A percentile compares a stretch with the other conserved stretches of the same genome.
Evolutionary conservation across 2,329 filamentous ascomycete genomes (phyloP).

Genomic region (Fusarium haematococcum): DNA sequence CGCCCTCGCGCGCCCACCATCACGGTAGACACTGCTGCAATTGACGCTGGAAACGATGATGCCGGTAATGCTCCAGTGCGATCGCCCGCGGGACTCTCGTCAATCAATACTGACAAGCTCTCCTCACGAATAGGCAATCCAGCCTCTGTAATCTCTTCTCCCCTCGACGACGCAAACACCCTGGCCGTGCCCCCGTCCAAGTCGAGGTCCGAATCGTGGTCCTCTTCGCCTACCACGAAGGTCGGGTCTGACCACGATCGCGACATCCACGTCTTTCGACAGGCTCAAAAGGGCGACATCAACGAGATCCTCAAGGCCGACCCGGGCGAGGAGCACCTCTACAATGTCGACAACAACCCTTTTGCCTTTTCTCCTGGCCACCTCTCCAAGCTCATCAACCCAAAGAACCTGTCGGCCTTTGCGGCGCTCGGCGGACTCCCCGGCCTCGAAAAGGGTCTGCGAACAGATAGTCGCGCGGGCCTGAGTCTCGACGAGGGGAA

Average conservation of each 20-base stretch:
- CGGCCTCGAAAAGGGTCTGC: slow-evolving; percentile 80
- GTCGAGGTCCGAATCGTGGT: slow-evolving; percentile 34
- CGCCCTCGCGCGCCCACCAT: slow-evolving; percentile 36
- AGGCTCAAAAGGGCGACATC: slow-evolving; percentile 27
- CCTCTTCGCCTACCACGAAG: slow-evolving; percentile 30
- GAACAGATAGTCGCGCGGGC: slow-evolving; percentile 76
- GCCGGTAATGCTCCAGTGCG: slow-evolving; percentile 39
- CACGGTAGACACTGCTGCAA: slow-evolving; percentile 36
- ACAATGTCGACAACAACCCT: slow-evolving; percentile 77
- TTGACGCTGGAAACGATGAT: slow-evolving; percentile 27
- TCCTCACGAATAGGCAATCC: background rate
- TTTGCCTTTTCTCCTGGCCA: slow-evolving; percentile 87
- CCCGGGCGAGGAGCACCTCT: slow-evolving; percentile 77
- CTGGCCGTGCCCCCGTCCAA: slow-evolving; percentile 26
- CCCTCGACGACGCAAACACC: slow-evolving; percentile 32
- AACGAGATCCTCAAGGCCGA: slow-evolving; percentile 69
- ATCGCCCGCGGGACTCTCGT: background rate
- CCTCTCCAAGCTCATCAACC: slow-evolving; percentile 84
- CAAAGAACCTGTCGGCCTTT: slow-evolving; percentile 84
- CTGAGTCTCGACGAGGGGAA: slow-evolving; percentile 78
- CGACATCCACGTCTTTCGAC: slow-evolving; percentile 24
- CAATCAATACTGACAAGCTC: background rate
- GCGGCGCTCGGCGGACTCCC: slow-evolving; percentile 78
- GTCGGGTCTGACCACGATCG: slow-evolving; percentile 35
- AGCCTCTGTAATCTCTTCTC: slow-evolving; percentile 34